These are phyloP conservation scores for Diaporthe sp. DNA, from an alignment of 2,329 filamentous ascomycete species.

Conservation along the genomic window DNA sequence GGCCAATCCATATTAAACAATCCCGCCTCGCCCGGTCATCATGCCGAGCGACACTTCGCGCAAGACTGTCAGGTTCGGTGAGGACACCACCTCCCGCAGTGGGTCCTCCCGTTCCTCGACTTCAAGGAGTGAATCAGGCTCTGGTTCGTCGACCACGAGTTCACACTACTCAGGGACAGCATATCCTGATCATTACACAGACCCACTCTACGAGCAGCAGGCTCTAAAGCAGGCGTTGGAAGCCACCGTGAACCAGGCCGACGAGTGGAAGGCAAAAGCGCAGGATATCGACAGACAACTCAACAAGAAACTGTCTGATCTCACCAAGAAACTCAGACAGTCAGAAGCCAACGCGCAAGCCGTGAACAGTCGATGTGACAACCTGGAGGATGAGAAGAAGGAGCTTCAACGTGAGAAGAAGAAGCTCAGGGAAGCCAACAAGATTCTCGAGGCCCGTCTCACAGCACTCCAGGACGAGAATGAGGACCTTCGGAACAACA, in stretches of 20 bases:
- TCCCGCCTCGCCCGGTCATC: background rate
- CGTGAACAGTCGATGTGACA: conserved; percentile 38
- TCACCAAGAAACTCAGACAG: conserved; percentile 38
- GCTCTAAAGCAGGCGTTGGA: conserved; percentile 47
- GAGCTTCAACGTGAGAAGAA: conserved; percentile 44
- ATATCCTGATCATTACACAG: conserved; percentile 45
- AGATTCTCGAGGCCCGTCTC: conserved; percentile 40
- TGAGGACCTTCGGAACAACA: conserved; percentile 39
- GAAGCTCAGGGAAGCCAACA: conserved; percentile 45
- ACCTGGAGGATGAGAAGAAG: conserved; percentile 44
- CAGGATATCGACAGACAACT: conserved; percentile 43
- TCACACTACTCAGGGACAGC: conserved; percentile 44
- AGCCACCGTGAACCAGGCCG: conserved; percentile 40
- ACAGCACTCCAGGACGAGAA: conserved; percentile 38
- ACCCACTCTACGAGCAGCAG: conserved; percentile 43
- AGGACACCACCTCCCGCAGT: conserved; percentile 46
- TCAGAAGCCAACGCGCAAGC: conserved; percentile 41
- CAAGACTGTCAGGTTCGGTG: conserved; percentile 50
- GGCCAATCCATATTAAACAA: conserved; percentile 9
- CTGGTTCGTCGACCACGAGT: conserved; percentile 50
- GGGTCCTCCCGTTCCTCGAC: conserved; percentile 46
- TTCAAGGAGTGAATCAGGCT: conserved; percentile 49
- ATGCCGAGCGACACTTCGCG: conserved; percentile 32
- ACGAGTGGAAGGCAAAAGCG: conserved; percentile 44
- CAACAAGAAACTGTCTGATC: conserved; percentile 38